A percentile compares a stretch with the other conserved stretches of the same genome.
phyloP scores from a whole-genome alignment of 2,329 filamentous ascomycete species.

The Sphaerostilbella broomeana region DNA sequence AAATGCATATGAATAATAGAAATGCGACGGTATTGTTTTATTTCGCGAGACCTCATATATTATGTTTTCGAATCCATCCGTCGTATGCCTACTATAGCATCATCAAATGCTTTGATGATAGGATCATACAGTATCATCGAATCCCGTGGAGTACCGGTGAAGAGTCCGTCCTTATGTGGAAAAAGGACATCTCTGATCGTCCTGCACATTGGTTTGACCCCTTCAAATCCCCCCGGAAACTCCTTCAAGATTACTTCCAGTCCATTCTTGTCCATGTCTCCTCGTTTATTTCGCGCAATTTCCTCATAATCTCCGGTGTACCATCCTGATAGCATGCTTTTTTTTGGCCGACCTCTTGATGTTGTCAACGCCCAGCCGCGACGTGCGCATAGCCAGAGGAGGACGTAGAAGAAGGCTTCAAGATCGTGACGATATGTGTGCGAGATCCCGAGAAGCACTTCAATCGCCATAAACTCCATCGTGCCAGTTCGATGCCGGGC shows the following conservation, averaged over 20 bases:
- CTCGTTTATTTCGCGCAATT: constrained; percentile 8
- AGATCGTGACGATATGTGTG: constrained; percentile 23
- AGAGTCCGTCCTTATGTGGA: constrained; percentile 13
- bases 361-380: constrained; percentile 5
- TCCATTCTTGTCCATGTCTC: constrained; percentile 9
- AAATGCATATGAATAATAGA: no score
- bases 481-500: constrained; percentile 13
- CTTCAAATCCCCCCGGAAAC: constrained; percentile 16
- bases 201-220: constrained; percentile 16
- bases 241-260: constrained; percentile 17
- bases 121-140: background rate
- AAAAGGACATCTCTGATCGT: constrained; percentile 17
- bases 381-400: constrained; percentile 10
- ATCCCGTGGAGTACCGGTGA: background rate
- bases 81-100: background rate
- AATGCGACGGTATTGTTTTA: no score
- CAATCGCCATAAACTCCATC: constrained; percentile 22
- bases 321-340: constrained; percentile 15
- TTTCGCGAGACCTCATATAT: no score
- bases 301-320: constrained; percentile 12
- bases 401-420: constrained; percentile 24
- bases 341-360: constrained; percentile 9
- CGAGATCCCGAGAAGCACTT: constrained; percentile 8
- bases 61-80: no score
- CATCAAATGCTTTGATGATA: background rate